phyloP scores from a whole-genome alignment of 768 basidiomycete species.

The Pisolithus albus region DNA sequence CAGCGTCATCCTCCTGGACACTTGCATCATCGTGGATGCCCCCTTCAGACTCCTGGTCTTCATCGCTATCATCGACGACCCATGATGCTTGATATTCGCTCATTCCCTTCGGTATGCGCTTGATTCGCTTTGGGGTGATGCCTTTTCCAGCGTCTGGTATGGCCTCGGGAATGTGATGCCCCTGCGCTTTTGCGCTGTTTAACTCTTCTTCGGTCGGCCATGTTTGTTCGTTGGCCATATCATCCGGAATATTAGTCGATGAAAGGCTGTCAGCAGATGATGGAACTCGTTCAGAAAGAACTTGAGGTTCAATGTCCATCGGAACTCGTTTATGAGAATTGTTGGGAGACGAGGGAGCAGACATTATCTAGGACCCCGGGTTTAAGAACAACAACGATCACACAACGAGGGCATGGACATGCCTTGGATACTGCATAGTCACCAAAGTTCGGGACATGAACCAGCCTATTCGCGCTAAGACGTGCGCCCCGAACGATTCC shows the following conservation, averaged over 20 bases:
- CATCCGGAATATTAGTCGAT: conserved; percentile 83
- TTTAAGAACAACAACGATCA: background rate
- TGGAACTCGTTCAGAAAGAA: conserved; percentile 55
- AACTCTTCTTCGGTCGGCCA: conserved; percentile 99
- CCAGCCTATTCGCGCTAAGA: conserved; percentile 74
- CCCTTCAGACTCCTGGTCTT: conserved; percentile 36
- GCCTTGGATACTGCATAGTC: conserved; percentile 85
- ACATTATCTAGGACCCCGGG: conserved; percentile 52
- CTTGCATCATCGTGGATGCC: conserved; percentile 32
- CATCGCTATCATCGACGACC: conserved; percentile 82
- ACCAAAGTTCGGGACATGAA: conserved; percentile 83
- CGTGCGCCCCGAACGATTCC: conserved; percentile 76
- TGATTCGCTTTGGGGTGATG: conserved; percentile 76
- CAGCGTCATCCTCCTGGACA: conserved; percentile 29
- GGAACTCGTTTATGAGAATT: conserved; percentile 30
- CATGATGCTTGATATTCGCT: conserved; percentile 96
- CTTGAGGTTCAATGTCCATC: conserved; percentile 65
- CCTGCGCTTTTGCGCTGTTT: conserved; percentile 32
- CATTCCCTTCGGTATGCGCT: conserved; percentile 87
- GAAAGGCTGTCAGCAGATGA: conserved; percentile 77
- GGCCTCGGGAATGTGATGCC: conserved; percentile 10
- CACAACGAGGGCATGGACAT: conserved; percentile 11
- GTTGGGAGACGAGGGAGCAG: conserved; percentile 41
- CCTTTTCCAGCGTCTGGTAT: conserved; percentile 62
- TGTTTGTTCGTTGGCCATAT: conserved; percentile 91